Percentiles rank a stretch among this genome's conserved stretches.
Conservation (phyloP, 2,329 filamentous ascomycete species). For the Colletotrichum navitas region DNA sequence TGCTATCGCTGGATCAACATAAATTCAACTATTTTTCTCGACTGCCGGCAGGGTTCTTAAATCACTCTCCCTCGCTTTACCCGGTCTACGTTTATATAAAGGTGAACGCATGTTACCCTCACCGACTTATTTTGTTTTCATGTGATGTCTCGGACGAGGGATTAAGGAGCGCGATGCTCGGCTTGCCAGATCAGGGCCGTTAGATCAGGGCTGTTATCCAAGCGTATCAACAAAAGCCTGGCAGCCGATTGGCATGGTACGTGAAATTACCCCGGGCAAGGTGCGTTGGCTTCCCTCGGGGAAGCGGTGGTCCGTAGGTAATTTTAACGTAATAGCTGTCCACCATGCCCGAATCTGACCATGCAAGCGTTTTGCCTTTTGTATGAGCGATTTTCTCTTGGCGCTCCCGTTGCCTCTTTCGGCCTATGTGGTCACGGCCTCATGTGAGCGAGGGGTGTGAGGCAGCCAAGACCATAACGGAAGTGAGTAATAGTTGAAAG, state of each 20-base stretch:
- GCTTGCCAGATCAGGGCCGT: slow-evolving; percentile 17
- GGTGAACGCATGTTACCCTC: not conserved
- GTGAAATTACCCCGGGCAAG: not conserved
- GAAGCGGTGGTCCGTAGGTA: slow-evolving; percentile 18
- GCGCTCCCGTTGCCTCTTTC: slow-evolving; percentile 2
- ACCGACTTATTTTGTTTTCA: slow-evolving; percentile 4
- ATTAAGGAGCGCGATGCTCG: slow-evolving; percentile 17
- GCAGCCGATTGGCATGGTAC: slow-evolving; percentile 17
- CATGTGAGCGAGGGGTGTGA: slow-evolving; percentile 2
- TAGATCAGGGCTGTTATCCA: too few relatives aligned
- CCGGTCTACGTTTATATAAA: not conserved
- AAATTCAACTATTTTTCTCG: not conserved
- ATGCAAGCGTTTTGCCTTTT: not conserved
- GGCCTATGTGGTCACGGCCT: not conserved
- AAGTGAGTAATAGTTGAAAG: not conserved
- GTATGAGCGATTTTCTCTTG: slow-evolving; percentile 39
- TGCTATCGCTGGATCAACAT: not conserved
- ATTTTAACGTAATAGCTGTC: slow-evolving; percentile 35
- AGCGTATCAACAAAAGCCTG: slow-evolving; percentile 6
- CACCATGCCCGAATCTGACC: slow-evolving; percentile 1
- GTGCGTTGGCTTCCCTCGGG: slow-evolving; percentile 11
- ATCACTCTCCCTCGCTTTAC: not conserved
- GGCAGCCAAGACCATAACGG: slow-evolving; percentile 9
- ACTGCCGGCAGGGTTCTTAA: not conserved
- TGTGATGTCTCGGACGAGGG: slow-evolving; percentile 27